phyloP scores from a whole-genome alignment of 305 asterid genomes.

The Fraxinus angustifolia region DNA sequence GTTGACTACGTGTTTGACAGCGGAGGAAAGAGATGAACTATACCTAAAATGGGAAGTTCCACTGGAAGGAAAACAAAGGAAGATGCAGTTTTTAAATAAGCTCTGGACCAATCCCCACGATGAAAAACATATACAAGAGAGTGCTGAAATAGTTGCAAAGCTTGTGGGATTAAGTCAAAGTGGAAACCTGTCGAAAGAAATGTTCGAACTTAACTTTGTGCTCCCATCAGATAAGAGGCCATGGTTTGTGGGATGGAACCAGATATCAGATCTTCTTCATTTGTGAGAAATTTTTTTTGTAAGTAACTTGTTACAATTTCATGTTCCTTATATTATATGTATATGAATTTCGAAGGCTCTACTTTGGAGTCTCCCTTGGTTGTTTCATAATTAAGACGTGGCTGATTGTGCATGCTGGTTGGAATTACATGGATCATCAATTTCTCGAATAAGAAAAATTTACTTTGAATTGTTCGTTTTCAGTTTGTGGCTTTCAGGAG shows the following conservation, averaged over 20 bases:
- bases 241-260: conserved; percentile 90
- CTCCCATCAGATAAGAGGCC: conserved; percentile 81
- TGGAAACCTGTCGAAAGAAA: conserved; percentile 83
- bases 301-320: conserved; percentile 12
- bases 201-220: conserved; percentile 89
- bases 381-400: background rate
- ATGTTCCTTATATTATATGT: background rate
- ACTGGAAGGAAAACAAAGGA: conserved; percentile 82
- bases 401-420: background rate
- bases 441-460: background rate
- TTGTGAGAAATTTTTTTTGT: conserved; percentile 45
- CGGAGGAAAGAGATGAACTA: conserved; percentile 73
- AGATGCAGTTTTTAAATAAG: conserved; percentile 74
- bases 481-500: background rate
- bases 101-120: conserved; percentile 82
- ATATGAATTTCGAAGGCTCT: conserved; percentile 31
- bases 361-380: conserved; percentile 23
- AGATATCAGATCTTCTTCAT: conserved; percentile 77
- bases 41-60: conserved; percentile 93
- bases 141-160: conserved; percentile 87
- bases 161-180: conserved; percentile 80
- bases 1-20: conserved; percentile 61
- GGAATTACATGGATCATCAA: background rate
- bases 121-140: conserved; percentile 66
- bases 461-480: background rate